Conservation (phyloP, 805 yeast genomes). For the Wickerhamomyces hampshirensis region DNA sequence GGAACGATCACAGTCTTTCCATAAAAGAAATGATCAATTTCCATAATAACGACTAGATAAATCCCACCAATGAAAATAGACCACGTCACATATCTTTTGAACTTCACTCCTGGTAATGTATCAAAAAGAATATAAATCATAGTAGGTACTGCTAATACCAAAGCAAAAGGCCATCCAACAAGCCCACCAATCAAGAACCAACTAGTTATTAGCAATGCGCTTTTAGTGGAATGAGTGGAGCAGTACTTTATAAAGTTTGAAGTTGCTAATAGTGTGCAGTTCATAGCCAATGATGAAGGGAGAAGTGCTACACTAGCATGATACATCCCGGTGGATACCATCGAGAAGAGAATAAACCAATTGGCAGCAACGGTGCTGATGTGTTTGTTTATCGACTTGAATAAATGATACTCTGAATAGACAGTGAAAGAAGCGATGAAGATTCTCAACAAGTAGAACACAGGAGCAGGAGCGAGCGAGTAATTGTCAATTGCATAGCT, state of each 20-base stretch:
- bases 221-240: constrained; percentile 7
- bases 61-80: constrained; percentile 20
- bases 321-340: constrained; percentile 74
- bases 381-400: constrained; percentile 32
- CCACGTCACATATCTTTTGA: constrained; percentile 19
- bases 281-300: constrained; percentile 77
- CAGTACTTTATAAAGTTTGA: constrained; percentile 32
- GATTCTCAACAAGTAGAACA: constrained; percentile 48
- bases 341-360: constrained; percentile 59
- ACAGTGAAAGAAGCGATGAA: constrained; percentile 37
- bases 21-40: constrained; percentile 60
- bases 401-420: constrained; percentile 50
- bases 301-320: constrained; percentile 84
- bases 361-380: constrained; percentile 30
- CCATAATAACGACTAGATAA: constrained; percentile 27
- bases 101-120: constrained; percentile 4
- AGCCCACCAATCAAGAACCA: constrained; percentile 65
- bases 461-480: constrained; percentile 16
- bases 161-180: constrained; percentile 88
- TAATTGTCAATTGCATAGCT: constrained; percentile 6
- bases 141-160: constrained; percentile 56
- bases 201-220: constrained; percentile 30
- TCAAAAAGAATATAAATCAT: constrained; percentile 15
- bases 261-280: constrained; percentile 41
- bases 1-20: constrained; percentile 64